A percentile compares a stretch with the other conserved stretches of the same genome.
Conservation (phyloP, 805 yeast species). For the Metschnikowia bowlesiae region DNA sequence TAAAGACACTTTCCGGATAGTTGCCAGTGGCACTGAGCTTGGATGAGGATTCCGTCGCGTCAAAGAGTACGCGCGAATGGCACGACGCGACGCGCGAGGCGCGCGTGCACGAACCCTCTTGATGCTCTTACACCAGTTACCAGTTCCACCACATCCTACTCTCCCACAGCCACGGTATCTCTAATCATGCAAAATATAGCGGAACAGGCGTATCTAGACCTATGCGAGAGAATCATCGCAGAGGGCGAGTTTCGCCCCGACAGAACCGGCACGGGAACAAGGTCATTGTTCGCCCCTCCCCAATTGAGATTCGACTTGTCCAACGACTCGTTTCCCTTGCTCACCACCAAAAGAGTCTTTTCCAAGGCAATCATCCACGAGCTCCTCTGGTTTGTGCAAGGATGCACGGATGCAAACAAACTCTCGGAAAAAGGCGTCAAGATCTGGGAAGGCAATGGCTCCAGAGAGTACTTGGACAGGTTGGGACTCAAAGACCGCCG, state of each 20-base stretch:
- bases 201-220: conserved; percentile 83
- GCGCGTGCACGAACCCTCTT: no score
- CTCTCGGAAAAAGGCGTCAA: conserved; percentile 82
- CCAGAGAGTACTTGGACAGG: conserved; percentile 81
- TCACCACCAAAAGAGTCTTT: conserved; percentile 91
- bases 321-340: conserved; percentile 73
- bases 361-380: conserved; percentile 86
- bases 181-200: conserved; percentile 37
- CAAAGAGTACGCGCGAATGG: no score
- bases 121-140: no score
- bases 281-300: conserved; percentile 90
- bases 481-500: conserved; percentile 75
- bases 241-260: conserved; percentile 92
- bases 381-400: conserved; percentile 86
- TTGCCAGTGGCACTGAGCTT: no score
- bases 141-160: no score
- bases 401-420: conserved; percentile 81
- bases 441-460: conserved; percentile 99
- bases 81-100: no score
- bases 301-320: conserved; percentile 78
- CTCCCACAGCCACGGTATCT: no score
- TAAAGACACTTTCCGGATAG: no score
- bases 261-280: conserved; percentile 96
- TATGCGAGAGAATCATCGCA: conserved; percentile 69
- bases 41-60: no score